Percentiles rank a stretch among this genome's conserved stretches.
phyloP scores from a whole-genome alignment of 371 early-diverging fungal species.

The Dinochytrium kinnereticum region DNA sequence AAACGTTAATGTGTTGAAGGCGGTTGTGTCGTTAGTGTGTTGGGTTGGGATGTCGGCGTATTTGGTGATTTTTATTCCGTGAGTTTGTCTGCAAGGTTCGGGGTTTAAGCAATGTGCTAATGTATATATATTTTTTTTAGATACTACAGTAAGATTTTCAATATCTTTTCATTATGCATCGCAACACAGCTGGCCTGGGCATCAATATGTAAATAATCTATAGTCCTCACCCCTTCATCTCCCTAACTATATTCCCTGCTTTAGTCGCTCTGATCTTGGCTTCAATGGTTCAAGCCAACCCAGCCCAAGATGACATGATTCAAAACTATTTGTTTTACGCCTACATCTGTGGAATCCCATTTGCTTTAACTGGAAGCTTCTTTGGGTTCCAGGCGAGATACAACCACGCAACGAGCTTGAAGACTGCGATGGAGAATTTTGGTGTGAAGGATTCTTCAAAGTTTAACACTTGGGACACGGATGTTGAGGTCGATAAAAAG shows the following conservation, averaged over 20 bases:
- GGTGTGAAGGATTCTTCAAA: neutral
- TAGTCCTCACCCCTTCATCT: neutral
- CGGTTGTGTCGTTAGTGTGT: conserved; percentile 9
- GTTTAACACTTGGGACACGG: conserved; percentile 31
- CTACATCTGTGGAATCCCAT: conserved; percentile 24
- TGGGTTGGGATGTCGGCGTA: conserved; percentile 11
- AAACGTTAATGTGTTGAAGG: conserved; percentile 2
- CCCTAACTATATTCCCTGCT: neutral
- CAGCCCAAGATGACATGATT: neutral
- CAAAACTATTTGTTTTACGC: conserved; percentile 24
- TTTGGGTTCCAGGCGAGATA: conserved; percentile 18
- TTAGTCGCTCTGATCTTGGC: too few species aligned
- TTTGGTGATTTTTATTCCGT: conserved; percentile 33
- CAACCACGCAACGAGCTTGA: conserved; percentile 28
- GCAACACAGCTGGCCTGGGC: conserved; percentile 26
- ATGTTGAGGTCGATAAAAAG: neutral
- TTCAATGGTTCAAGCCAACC: too few species aligned
- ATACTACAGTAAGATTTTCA: conserved; percentile 27
- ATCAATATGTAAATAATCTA: neutral
- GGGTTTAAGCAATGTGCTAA: too few species aligned
- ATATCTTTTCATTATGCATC: conserved; percentile 17
- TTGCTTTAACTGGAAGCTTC: neutral
- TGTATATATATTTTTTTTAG: neutral
- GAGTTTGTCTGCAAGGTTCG: too few species aligned
- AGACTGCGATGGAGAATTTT: conserved; percentile 20